Percentiles rank a stretch among this genome's conserved stretches.
Evolutionary conservation across 2,329 filamentous ascomycete species (phyloP).

Genomic region (Curvularia sp.): DNA sequence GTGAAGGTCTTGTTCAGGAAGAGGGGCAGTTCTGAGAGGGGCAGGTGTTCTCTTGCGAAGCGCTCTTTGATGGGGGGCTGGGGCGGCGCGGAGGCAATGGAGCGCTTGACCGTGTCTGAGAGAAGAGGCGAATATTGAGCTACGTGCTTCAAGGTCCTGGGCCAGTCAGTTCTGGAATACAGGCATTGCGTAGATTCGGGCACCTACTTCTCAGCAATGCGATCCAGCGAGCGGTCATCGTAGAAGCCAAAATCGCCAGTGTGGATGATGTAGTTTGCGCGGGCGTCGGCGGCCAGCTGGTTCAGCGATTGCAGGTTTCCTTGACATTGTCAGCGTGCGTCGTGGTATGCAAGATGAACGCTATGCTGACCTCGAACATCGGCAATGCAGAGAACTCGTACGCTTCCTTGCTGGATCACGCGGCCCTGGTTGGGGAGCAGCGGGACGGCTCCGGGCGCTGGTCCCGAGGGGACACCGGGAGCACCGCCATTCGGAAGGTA

Average conservation of each 20-base stretch:
- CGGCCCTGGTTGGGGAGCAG: slow-evolving; percentile 62
- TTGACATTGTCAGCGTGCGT: slow-evolving; percentile 54
- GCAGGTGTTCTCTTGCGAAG: slow-evolving; percentile 80
- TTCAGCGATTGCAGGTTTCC: slow-evolving; percentile 96
- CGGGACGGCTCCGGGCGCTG: slow-evolving; percentile 55
- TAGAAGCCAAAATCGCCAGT: slow-evolving; percentile 99
- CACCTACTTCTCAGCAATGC: slow-evolving; percentile 95
- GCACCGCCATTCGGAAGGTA: slow-evolving; percentile 58
- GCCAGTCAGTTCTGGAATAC: slow-evolving; percentile 19
- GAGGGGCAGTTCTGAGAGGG: slow-evolving; percentile 88
- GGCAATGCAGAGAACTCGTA: slow-evolving; percentile 60
- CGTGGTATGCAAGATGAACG: not conserved
- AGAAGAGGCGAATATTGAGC: slow-evolving; percentile 97
- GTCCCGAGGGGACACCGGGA: slow-evolving; percentile 51
- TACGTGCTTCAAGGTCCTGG: slow-evolving; percentile 94
- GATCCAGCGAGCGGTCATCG: slow-evolving; percentile 91
- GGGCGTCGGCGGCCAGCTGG: slow-evolving; percentile 91
- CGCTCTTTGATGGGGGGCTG: slow-evolving; percentile 78
- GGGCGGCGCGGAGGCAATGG: slow-evolving; percentile 72
- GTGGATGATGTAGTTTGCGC: slow-evolving; percentile 97
- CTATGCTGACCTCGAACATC: slow-evolving; percentile 58
- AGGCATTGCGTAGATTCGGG: not conserved
- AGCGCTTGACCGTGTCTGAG: slow-evolving; percentile 73
- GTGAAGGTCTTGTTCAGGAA: slow-evolving; percentile 89
- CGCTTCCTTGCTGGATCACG: slow-evolving; percentile 59